Base-by-base conservation (phyloP, 164 flowering plant species). In the Aristolochia californica region DNA sequence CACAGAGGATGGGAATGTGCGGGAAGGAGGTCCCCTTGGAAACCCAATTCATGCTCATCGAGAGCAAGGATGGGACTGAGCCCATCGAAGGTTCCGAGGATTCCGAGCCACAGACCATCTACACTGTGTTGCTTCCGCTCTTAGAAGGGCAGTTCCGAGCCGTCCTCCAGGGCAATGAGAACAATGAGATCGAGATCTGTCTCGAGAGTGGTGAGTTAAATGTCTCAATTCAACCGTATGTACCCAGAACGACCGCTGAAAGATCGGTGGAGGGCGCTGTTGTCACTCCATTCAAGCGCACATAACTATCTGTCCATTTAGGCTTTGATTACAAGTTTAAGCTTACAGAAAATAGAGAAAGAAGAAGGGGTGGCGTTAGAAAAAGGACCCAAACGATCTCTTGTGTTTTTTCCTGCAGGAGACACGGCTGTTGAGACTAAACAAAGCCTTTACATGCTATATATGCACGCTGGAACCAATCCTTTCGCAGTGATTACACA, bases 21-120 rank as follows among this genome's bases (percentile, higher is more conserved):
- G 99, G 97, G 34, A 78, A 74, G 45, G 97, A 93, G 23, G 68
- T 93, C 60, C 99, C 99, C 8, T 45, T 87, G 54, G 99, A 93
- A 75, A 93, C 99, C 25, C 99, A 93, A 57, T 93, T 87, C 77
- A 73, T 93, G 95, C 83, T 93, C 5, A 67, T 93, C 18, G 99
- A 89, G 77, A 83, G 85, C 84, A 86, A 84, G 68, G 83, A 73
- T 26, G 61, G 55, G 4, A 57, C 69, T 9, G 52, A 58, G 5
- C n/a, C 56, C 40, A 80, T 75, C 24, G 78, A 66, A 5, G 68
- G 48, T 18, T 78, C 77, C 24, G 62, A 62, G 17, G 88, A 68
- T 22, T 79, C 77, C 45, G 63, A 26, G 15, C 16, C 70, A 8
- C 71, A 70, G 7, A 84, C 81, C 34, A 72, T 83, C 67, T 93